Evolutionary conservation across 1,284 basidiomycete genomes (phyloP).

Genomic region (Quambalaria eucalypti): DNA sequence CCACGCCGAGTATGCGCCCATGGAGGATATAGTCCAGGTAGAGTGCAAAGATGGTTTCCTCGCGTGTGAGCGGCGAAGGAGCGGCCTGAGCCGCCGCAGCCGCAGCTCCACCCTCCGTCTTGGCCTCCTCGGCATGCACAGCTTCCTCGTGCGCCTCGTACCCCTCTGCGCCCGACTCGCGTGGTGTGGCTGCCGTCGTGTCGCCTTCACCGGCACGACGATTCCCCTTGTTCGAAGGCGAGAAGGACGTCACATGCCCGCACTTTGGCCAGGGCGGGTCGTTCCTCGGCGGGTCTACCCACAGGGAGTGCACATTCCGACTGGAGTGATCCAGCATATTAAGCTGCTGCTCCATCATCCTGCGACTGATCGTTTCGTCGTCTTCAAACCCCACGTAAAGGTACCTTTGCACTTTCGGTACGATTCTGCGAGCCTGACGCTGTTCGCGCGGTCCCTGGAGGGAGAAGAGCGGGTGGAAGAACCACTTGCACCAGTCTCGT

Average conservation of each 20-base stretch:
- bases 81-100: neutral
- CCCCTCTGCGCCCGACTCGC: neutral
- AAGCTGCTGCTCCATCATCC: slow-evolving; percentile 31
- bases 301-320: slow-evolving; percentile 22
- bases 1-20: slow-evolving; percentile 4
- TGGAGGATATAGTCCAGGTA: slow-evolving; percentile 24
- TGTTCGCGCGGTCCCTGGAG: slow-evolving; percentile 19
- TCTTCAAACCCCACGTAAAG: slow-evolving; percentile 32
- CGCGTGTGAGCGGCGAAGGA: slow-evolving; percentile 11
- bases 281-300: slow-evolving; percentile 24
- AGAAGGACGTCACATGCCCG: slow-evolving; percentile 6
- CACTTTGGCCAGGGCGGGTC: slow-evolving; percentile 19
- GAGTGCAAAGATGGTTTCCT: slow-evolving; percentile 30
- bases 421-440: slow-evolving; percentile 14
- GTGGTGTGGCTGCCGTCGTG: neutral
- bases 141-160: slow-evolving; percentile 1
- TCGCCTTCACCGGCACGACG: neutral
- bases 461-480: slow-evolving; percentile 30
- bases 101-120: neutral
- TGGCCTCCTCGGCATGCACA: no score
- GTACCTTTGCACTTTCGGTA: slow-evolving; percentile 6
- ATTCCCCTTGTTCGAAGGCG: neutral
- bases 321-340: slow-evolving; percentile 22
- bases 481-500: slow-evolving; percentile 30
- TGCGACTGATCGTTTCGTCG: slow-evolving; percentile 30